phyloP scores from a whole-genome alignment of 805 yeast species.

The Candida khao-thaluensis region DNA sequence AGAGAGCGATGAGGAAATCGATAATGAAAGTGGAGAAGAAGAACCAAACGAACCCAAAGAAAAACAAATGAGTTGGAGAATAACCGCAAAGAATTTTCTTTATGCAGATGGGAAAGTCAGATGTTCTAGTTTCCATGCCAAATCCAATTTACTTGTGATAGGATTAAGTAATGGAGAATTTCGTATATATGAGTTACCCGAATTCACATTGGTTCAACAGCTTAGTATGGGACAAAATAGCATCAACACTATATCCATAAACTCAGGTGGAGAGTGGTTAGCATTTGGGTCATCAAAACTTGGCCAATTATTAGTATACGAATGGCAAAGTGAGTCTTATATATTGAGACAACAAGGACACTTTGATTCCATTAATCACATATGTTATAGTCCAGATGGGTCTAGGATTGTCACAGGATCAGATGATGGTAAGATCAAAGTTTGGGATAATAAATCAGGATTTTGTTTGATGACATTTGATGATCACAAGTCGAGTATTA shows the following conservation, averaged over 20 bases:
- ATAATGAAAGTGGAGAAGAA: slow-evolving; percentile 33
- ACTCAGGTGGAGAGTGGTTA: slow-evolving; percentile 91
- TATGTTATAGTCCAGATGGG: slow-evolving; percentile 94
- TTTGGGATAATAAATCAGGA: slow-evolving; percentile 93
- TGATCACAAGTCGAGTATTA: slow-evolving; percentile 87
- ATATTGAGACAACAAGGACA: slow-evolving; percentile 96
- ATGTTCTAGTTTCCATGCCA: slow-evolving; percentile 81
- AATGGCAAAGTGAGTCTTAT: slow-evolving; percentile 98
- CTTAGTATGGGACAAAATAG: slow-evolving; percentile 90
- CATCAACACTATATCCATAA: slow-evolving; percentile 77
- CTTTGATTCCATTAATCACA: slow-evolving; percentile 81
- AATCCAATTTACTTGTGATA: slow-evolving; percentile 69
- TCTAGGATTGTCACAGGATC: slow-evolving; percentile 88
- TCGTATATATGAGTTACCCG: slow-evolving; percentile 84
- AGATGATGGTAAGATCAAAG: slow-evolving; percentile 94
- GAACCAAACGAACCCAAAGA: slow-evolving; percentile 40
- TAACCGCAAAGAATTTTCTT: slow-evolving; percentile 73
- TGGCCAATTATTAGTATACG: slow-evolving; percentile 95
- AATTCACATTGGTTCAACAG: slow-evolving; percentile 76
- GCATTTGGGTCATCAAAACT: slow-evolving; percentile 88
- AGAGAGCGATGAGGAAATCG: slow-evolving; percentile 34
- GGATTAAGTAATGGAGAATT: slow-evolving; percentile 92
- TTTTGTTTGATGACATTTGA: slow-evolving; percentile 89
- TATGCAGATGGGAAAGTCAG: slow-evolving; percentile 68
- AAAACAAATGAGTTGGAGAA: slow-evolving; percentile 67